phyloP scores from a whole-genome alignment of 345 rosid genomes.

The Moricandia moricandioides region DNA sequence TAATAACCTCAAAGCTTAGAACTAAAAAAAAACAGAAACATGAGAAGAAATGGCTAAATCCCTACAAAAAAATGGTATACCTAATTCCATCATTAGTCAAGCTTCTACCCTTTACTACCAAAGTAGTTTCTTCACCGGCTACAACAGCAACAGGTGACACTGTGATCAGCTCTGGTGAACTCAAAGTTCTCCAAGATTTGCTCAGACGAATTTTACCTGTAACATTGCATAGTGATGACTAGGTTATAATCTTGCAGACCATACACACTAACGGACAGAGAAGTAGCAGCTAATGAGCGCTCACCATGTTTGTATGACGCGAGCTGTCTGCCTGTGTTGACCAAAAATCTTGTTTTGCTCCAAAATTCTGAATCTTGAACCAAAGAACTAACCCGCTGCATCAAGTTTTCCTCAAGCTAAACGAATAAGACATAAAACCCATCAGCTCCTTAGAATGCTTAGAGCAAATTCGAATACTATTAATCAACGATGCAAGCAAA shows the following conservation, averaged over 20 bases:
- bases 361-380: conserved; percentile 65
- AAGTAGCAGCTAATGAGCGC: conserved; percentile 18
- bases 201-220: conserved; percentile 63
- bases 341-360: conserved; percentile 72
- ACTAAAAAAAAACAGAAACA: background rate
- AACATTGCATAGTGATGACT: conserved; percentile 12
- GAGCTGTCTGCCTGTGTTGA: conserved; percentile 59
- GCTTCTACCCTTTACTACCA: conserved; percentile 67
- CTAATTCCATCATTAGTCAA: conserved; percentile 58
- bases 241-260: background rate
- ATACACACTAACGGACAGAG: background rate
- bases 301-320: conserved; percentile 68
- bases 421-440: conserved; percentile 7
- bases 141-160: conserved; percentile 79
- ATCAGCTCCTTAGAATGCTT: conserved; percentile 30
- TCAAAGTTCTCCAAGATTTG: conserved; percentile 71
- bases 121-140: conserved; percentile 61
- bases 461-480: conserved; percentile 5
- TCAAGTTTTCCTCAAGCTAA: conserved; percentile 68
- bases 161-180: conserved; percentile 66
- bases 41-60: background rate
- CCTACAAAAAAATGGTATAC: conserved; percentile 30
- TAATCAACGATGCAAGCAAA: background rate
- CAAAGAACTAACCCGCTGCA: conserved; percentile 46
- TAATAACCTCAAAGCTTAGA: background rate